These are phyloP conservation scores for Fusarium newnesense DNA, from an alignment of 2,329 filamentous ascomycete species.

Conservation along the genomic window DNA sequence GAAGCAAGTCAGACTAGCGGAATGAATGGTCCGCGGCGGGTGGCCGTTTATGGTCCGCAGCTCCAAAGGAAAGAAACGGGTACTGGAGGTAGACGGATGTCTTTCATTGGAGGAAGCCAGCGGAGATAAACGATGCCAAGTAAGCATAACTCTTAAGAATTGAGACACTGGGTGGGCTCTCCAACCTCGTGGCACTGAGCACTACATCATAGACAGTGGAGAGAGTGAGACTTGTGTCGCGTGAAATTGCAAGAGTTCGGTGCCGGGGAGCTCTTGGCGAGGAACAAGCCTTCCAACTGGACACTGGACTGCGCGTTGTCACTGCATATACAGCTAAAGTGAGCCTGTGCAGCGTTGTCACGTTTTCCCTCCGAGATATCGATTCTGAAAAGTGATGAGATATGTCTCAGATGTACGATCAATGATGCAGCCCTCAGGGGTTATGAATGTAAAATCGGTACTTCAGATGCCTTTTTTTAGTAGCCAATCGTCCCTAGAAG, in stretches of 20 bases:
- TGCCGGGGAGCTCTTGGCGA: too few relatives aligned
- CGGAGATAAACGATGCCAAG: rapidly evolving
- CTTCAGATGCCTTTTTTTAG: too few relatives aligned
- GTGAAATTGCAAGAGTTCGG: not conserved
- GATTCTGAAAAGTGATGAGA: not conserved
- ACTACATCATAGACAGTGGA: not conserved
- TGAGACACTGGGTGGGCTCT: too few relatives aligned
- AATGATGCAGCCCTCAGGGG: too few relatives aligned
- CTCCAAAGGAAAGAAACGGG: not conserved
- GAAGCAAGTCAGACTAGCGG: not conserved
- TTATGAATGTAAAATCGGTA: too few relatives aligned
- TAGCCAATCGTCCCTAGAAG: too few relatives aligned
- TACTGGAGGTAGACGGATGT: not conserved
- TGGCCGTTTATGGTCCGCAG: not conserved
- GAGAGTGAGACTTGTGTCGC: not conserved
- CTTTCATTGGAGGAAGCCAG: not conserved
- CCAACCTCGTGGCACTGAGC: not conserved
- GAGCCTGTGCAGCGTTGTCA: not conserved
- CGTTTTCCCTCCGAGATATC: not conserved
- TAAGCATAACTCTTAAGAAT: not conserved
- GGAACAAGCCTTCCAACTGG: rapidly evolving
- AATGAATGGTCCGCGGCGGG: too few relatives aligned
- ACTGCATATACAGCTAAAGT: not conserved
- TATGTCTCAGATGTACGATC: not conserved
- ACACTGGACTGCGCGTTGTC: not conserved